Percentiles rank a stretch among this genome's conserved stretches.
These are phyloP conservation scores for Tulasnella sp. DNA, from an alignment of 768 basidiomycete genomes.

Conservation along the genomic window DNA sequence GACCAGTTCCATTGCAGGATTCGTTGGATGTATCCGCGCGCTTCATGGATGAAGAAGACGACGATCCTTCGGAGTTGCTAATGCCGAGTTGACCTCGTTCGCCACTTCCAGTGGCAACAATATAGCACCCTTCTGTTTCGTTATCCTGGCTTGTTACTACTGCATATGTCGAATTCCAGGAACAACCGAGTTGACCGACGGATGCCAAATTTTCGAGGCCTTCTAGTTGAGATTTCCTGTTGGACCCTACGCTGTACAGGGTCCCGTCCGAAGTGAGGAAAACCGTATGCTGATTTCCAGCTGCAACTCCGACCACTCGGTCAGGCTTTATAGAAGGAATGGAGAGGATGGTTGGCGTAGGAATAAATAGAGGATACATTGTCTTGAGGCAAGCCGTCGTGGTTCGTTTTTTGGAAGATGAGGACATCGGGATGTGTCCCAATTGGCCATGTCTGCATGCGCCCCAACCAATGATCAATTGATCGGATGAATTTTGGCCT, in stretches of 20 bases:
- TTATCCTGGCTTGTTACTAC: conserved; percentile 17
- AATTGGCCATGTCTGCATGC: conserved; percentile 76
- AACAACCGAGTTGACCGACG: conserved; percentile 37
- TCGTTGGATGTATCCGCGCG: too few relatives aligned
- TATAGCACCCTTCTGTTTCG: conserved; percentile 43
- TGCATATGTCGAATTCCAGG: conserved; percentile 71
- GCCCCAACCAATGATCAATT: conserved; percentile 65
- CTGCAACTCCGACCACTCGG: conserved; percentile 24
- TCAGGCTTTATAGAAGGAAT: conserved; percentile 32
- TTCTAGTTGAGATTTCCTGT: conserved; percentile 51
- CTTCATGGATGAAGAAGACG: conserved; percentile 3
- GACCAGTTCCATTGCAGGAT: too few relatives aligned
- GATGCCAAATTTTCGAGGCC: conserved; percentile 24
- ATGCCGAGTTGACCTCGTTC: conserved; percentile 3
- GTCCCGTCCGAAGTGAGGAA: conserved; percentile 34
- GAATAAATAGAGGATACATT: conserved; percentile 25
- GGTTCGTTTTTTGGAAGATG: neutral
- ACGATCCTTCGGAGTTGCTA: conserved; percentile 23
- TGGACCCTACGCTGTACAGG: conserved; percentile 48
- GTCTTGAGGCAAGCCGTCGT: conserved; percentile 24
- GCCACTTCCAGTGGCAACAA: neutral
- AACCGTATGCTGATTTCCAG: conserved; percentile 45
- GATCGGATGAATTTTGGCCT: conserved; percentile 20
- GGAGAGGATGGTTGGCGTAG: conserved; percentile 30
- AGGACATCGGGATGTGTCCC: conserved; percentile 26